Evolutionary conservation across 345 rosid genomes (phyloP).

Genomic region (Rhizophora mangle): DNA sequence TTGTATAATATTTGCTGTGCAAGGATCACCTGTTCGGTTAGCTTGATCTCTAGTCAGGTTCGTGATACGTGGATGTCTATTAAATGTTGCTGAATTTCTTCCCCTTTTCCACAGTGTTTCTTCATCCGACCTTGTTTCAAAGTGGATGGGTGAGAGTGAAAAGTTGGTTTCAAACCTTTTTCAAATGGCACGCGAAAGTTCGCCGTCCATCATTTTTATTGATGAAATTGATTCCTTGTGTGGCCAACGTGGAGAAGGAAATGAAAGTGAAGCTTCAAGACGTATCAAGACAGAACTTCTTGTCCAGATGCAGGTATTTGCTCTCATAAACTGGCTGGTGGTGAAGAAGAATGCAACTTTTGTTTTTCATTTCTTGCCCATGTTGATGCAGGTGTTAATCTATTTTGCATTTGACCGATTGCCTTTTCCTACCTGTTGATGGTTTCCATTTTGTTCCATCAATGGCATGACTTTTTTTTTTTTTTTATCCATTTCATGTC

Average conservation of each 20-base stretch:
- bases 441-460: no score
- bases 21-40: no score
- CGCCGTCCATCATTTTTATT: conserved; percentile 81
- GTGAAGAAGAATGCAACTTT: background rate
- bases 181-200: conserved; percentile 86
- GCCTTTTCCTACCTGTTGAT: no score
- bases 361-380: no score
- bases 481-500: no score
- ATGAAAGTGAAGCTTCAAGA: conserved; percentile 91
- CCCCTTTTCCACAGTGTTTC: conserved; percentile 49
- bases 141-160: conserved; percentile 99
- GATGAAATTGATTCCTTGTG: conserved; percentile 94
- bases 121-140: conserved; percentile 90
- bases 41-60: no score
- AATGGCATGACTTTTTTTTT: no score
- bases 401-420: no score
- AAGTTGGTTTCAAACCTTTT: conserved; percentile 89
- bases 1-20: no score
- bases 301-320: conserved; percentile 87
- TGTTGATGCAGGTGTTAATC: no score
- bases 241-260: conserved; percentile 91
- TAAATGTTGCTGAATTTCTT: background rate
- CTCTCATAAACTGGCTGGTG: conserved; percentile 3
- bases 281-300: conserved; percentile 94
- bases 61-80: no score